Evolutionary conservation across 2,329 filamentous ascomycete genomes (phyloP).

Genomic region (Xylaria hypoxylon): DNA sequence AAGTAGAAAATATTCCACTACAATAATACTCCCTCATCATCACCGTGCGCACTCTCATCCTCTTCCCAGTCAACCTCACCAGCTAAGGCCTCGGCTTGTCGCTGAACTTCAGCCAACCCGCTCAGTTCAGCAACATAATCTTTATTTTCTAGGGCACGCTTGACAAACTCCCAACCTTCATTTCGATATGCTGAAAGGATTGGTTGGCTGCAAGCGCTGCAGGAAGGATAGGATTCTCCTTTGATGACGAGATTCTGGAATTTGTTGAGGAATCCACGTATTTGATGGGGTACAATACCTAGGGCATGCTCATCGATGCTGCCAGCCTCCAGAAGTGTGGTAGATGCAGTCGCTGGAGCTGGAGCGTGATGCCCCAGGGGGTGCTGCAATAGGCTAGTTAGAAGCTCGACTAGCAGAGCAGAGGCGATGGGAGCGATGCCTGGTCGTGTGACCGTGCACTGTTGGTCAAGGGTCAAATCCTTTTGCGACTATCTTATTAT

Average conservation of each 20-base stretch:
- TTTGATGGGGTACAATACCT: constrained; percentile 81
- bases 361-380: constrained; percentile 74
- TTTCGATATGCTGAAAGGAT: constrained; percentile 75
- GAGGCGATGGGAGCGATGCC: constrained; percentile 94
- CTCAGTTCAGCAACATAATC: constrained; percentile 81
- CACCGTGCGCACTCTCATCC: constrained; percentile 44
- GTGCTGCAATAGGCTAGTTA: constrained; percentile 89
- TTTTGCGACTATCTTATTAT: constrained; percentile 78
- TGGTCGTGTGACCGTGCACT: constrained; percentile 96
- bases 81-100: constrained; percentile 48
- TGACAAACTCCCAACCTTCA: constrained; percentile 81
- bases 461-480: constrained; percentile 94
- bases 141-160: constrained; percentile 77
- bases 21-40: constrained; percentile 51
- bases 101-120: constrained; percentile 51
- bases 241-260: constrained; percentile 80
- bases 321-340: constrained; percentile 60
- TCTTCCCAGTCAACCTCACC: constrained; percentile 52
- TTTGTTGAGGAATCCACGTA: constrained; percentile 79
- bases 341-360: constrained; percentile 60
- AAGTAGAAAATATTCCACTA: constrained; percentile 43
- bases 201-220: constrained; percentile 80
- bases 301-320: constrained; percentile 68
- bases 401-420: constrained; percentile 87
- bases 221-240: constrained; percentile 81